A percentile compares a stretch with the other conserved stretches of the same genome.
Conservation (phyloP, 1,139 yeast species). For the Yamadazyma kanchanaburiensis region DNA sequence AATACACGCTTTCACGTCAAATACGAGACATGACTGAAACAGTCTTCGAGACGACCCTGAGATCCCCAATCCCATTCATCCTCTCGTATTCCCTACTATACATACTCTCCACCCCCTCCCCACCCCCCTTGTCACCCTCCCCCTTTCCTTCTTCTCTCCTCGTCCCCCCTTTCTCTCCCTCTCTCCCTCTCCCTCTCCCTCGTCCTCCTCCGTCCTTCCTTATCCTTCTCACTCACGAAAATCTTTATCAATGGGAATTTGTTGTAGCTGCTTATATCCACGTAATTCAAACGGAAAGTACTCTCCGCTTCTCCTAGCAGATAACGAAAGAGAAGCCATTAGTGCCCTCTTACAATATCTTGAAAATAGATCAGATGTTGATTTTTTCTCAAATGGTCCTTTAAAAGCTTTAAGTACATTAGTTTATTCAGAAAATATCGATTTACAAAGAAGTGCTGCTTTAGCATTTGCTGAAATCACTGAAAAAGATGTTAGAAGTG, state of each 20-base stretch:
- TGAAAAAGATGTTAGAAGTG: constrained; percentile 90
- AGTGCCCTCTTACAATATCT: constrained; percentile 83
- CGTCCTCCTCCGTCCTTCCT: too few relatives aligned
- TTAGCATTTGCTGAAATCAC: constrained; percentile 98
- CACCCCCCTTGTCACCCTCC: too few relatives aligned
- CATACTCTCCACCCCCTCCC: too few relatives aligned
- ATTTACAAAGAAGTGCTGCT: constrained; percentile 95
- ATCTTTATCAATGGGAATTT: constrained; percentile 76
- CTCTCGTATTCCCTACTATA: too few relatives aligned
- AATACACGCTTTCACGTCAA: too few relatives aligned
- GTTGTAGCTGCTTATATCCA: constrained; percentile 58
- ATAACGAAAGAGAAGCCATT: constrained; percentile 95
- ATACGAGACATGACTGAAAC: too few relatives aligned
- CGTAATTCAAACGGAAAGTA: constrained; percentile 45
- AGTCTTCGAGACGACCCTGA: too few relatives aligned
- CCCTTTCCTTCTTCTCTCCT: too few relatives aligned
- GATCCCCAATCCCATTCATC: too few relatives aligned
- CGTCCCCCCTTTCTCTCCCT: too few relatives aligned
- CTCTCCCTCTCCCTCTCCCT: too few relatives aligned
- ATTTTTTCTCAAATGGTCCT: constrained; percentile 89
- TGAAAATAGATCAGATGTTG: constrained; percentile 81
- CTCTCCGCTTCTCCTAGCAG: constrained; percentile 84
- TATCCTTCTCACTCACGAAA: too few relatives aligned
- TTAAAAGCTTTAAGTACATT: constrained; percentile 85
- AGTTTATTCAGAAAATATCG: constrained; percentile 92